Base-by-base conservation (phyloP, 2,329 filamentous ascomycete species). In the Botrytis medusae region DNA sequence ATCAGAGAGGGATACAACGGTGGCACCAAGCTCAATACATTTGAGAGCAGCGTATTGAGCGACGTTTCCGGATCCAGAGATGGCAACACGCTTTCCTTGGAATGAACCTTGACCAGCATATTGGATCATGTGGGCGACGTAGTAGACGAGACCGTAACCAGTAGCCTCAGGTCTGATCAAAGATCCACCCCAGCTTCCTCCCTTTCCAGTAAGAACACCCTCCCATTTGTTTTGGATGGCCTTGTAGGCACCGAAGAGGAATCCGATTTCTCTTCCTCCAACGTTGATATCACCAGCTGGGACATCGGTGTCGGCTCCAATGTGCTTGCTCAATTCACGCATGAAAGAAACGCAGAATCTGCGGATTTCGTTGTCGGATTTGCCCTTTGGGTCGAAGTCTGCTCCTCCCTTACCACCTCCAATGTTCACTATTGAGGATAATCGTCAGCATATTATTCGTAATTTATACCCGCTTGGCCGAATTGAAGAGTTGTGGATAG, bases 321-420 rank as follows among this genome's bases (percentile, higher is more conserved):
- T 98, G 89, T 98, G 95, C 86, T 93, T 94, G 87, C 89, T 92
- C 76, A 99, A 90, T 87, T 98, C 93, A 79, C 91, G 91, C 96
- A 98, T 98, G 88, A 98, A 99, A 74, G 94, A 86, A 77, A 92
- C 90, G 87, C 95, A 98, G 89, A 99, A 98, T 82, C 93, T 93
- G 82, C 96, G 93, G 86, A 98, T 98, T 89, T 98, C 96, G 83
- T 90, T 93, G 85, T 99, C 95, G 72, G 92, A 93, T 90, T 98
- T 98, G 87, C 94, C 95, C 90, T 98, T 99, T 84, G 96, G 96
- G 85, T 98, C 94, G 84, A 99, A 98, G 87, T 98, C 96, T 83
- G 95, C 92, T 81, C 96, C 96, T 85, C 96, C 96, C 88, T 98
- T 98, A 82, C 93, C 96, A 86, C 96, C 96, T 78, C 96, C 96